Base-by-base conservation (phyloP, 768 basidiomycete genomes). In the Boletus rubropictus region DNA sequence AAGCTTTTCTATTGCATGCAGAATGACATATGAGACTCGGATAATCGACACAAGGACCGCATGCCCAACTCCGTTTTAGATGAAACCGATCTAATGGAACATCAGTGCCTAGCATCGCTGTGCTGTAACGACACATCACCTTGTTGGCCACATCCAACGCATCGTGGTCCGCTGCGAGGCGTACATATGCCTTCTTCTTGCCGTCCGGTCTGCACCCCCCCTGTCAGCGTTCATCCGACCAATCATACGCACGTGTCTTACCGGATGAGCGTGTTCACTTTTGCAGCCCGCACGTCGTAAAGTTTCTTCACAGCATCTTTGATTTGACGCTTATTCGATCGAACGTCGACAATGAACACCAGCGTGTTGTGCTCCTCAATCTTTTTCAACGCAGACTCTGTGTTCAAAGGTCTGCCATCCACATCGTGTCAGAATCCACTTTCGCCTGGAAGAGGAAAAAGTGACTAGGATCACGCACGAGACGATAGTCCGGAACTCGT, bases 281-380 rank as follows among this genome's bases (percentile, higher is more conserved):
- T 96, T 35, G 86, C 85, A 9, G 92, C 89, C 72, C 94, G 82
- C 44, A 98, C 94, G 63, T 96, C 94, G 71, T 97, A 98, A 61
- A 99, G 71, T 81, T 96, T 96, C 83, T 97, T 97, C 60, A 99
- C 93, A 2, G 96, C 96, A 61, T 97, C 91, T 82, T 93, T 95
- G 76, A 98, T 98, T 72, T 99, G 92, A 39, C 92, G 83, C 81
- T 99, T 99, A 83, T 96, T 99, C 58, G 91, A 75, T 67, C 82
- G 84, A 69, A 97, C 63, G 70, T 97, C 94, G 44, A 96, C 93
- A 51, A 98, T 85, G 78, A 98, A 99, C 50, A 99, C 96, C 49
- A 98, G 81, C 27, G 96, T 99, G 73, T 99, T 98, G 79, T 97
- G 85, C 71, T 97, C 95, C 79, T 99, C 95, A 49, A 99, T 99